Evolutionary conservation across 768 basidiomycete genomes (phyloP).

Genomic region (Tulasnella sp.): DNA sequence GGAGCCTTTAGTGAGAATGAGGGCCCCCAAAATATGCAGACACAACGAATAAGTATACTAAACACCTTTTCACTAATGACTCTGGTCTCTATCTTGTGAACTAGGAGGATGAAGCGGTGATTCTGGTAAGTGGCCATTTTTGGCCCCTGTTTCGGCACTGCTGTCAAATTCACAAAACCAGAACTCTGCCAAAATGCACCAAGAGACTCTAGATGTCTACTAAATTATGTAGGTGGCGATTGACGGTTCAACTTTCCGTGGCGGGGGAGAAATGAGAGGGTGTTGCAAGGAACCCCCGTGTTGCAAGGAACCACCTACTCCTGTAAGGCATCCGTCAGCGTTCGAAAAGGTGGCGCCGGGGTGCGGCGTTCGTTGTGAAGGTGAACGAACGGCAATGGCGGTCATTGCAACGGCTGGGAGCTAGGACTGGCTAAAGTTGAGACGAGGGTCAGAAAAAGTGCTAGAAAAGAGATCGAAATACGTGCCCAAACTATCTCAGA

Average conservation of each 20-base stretch:
- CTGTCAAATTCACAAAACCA: neutral
- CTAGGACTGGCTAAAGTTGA: too few species aligned
- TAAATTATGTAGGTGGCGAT: neutral
- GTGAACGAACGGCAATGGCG: too few species aligned
- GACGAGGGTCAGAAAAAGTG: too few species aligned
- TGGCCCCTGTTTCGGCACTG: neutral
- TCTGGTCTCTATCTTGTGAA: neutral
- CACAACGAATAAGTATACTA: neutral
- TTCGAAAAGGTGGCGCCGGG: too few species aligned
- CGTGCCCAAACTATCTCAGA: too few species aligned
- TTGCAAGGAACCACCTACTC: conserved; percentile 2
- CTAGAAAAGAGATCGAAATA: too few species aligned
- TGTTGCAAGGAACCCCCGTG: neutral
- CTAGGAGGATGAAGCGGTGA: neutral
- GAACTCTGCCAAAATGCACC: neutral
- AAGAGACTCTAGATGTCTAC: neutral
- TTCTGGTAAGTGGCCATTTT: neutral
- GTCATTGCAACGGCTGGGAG: too few species aligned
- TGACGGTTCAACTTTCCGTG: neutral
- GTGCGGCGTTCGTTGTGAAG: too few species aligned
- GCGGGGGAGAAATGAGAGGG: neutral
- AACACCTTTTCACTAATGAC: neutral
- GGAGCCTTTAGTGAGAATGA: neutral
- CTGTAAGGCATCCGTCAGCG: too few species aligned
- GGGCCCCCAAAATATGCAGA: neutral